Percentiles rank a stretch among this genome's conserved stretches.
Evolutionary conservation across 441 rosid species (phyloP).

Genomic region (Daphne laureola): DNA sequence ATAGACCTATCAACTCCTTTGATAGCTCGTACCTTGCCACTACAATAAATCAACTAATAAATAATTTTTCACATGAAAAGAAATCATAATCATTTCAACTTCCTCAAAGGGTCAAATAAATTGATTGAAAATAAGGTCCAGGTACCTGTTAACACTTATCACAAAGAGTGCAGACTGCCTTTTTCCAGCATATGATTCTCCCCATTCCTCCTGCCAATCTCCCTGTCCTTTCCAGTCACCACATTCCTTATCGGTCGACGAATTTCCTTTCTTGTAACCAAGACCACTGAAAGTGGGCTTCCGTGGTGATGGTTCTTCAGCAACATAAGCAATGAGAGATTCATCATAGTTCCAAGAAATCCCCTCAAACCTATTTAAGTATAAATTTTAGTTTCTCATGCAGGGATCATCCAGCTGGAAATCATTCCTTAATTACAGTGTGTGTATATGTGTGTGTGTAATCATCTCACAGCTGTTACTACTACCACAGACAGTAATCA

Average conservation of each 20-base stretch:
- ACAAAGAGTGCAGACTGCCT: constrained; percentile 75
- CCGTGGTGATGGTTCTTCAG: constrained; percentile 64
- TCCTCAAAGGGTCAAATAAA: neutral
- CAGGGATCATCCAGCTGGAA: no score
- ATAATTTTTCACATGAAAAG: neutral
- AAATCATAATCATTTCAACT: neutral
- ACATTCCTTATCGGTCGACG: constrained; percentile 49
- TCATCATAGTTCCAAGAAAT: constrained; percentile 87
- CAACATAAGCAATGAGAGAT: constrained; percentile 70
- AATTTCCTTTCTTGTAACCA: constrained; percentile 47
- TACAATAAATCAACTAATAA: constrained; percentile 18
- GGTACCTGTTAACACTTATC: constrained; percentile 53
- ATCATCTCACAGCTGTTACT: neutral
- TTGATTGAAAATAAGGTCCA: constrained; percentile 5
- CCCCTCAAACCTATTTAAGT: constrained; percentile 74
- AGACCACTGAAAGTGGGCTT: constrained; percentile 55
- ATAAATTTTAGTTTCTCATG: constrained; percentile 10
- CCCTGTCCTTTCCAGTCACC: constrained; percentile 93
- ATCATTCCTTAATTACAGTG: no score
- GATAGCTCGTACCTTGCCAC: constrained; percentile 66
- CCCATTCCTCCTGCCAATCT: constrained; percentile 98
- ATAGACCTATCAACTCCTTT: constrained; percentile 64
- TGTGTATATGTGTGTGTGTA: no score
- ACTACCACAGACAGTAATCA: constrained; percentile 1
- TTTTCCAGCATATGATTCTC: constrained; percentile 87